Evolutionary conservation across 345 rosid species (phyloP), one percentile per base, ranked within the genome.

Genomic region (Citrus trifoliata): DNA sequence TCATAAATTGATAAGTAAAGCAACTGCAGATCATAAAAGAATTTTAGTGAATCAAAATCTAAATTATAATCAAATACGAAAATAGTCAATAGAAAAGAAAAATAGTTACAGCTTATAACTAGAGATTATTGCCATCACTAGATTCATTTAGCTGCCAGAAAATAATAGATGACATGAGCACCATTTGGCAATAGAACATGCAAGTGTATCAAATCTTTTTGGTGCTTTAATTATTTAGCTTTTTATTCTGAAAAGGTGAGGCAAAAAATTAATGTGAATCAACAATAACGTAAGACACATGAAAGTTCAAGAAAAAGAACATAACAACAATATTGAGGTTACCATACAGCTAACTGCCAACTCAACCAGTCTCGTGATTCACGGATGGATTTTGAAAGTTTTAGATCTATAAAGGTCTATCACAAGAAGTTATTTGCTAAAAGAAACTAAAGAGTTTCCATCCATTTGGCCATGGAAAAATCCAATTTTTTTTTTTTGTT

Each of bases 281-380:
- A 71, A 67, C 67, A 69, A 73, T 56, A 87, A 77, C 71, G 37
- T 74, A 56, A 75, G 61, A 74, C 88, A 86, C 89, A 83, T 76
- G 84, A 85, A 85, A 81, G 81, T 33, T 69, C 9, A 70, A 77
- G 62, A 75, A 68, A 86, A 83, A 60, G 68, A 73, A 58, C 35
- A 66, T 37, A 75, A 63, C 53, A 75, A 58, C 42, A 76, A 46
- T 75, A 78, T 32, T 55, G 75, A 65, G 80, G 69, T 76, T 75
- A 86, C 73, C 78, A 46, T 46, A 87, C 80, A 73, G 79, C 84
- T 70, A 86, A 76, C 91, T 79, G 80, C 80, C 86, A 67, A 79
- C 84, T 76, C 77, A 83, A 79, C 78, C 67, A 28, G 77, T 83
- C 90, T 77, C 81, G 90, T 88, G 92, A 89, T 78, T 84, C 87